Base-by-base conservation (phyloP, 106 monocot genomes). In the Acanthochlamys bracteata region DNA sequence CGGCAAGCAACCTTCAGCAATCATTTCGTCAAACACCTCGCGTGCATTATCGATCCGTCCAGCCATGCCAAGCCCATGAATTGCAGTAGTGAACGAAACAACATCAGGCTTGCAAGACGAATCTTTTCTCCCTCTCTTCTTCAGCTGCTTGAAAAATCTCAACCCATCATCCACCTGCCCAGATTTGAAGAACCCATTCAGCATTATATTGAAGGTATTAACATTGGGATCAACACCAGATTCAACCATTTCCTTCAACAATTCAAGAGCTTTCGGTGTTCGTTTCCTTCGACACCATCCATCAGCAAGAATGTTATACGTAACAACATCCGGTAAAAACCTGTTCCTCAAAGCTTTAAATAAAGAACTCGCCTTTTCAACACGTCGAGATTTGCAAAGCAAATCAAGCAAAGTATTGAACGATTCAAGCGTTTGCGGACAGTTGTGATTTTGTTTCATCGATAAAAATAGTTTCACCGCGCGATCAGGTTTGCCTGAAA, bases 321-420 rank as follows among this genome's bases (percentile, higher is more conserved):
- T 90, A 60, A 88, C 69, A 1, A 42, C 66, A 53, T 96, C 95
- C 10, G 80, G 73, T 2, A 26, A 40, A 56, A 90, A 96, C 27
- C 90, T 66, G 10, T 23, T n/a, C 20, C 69, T 75, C 16, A 96
- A 62, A 25, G 77, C 53, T 21, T 40, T 62, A 54, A 88, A 61
- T 42, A 93, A 70, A 20, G 75, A 71, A 71, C 66, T 20, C 14
- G 95, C 95, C 70, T 90, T 90, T 24, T 71, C 80, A 42, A 88
- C 84, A 49, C 79, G 82, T 26, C 84, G 72, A 24, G 84, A 78
- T 73, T 96, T 90, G 71, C 73, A 84, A 43, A 96, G 80, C 15
- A 60, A 78, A 60, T 96, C 84, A 46, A 96, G 84, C 40, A 96
- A 84, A 15, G 87, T 59, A 72, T 96, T 90, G 80, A 96, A 83